These are phyloP conservation scores for Alternaria hordeiaustralica DNA, from an alignment of 2,329 filamentous ascomycete species.

Conservation along the genomic window DNA sequence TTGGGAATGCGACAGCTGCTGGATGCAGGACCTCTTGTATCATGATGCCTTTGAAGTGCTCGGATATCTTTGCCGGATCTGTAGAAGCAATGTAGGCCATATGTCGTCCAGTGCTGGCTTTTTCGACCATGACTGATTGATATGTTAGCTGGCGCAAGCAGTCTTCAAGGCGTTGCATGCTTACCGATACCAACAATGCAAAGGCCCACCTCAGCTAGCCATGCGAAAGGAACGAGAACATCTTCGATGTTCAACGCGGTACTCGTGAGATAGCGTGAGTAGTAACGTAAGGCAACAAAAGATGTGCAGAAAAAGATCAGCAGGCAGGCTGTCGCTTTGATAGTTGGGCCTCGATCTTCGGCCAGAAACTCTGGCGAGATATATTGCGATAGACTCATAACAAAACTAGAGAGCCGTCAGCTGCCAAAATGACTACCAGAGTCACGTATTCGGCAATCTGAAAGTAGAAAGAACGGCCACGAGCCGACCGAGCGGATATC, in stretches of 20 bases:
- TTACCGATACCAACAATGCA: constrained; percentile 30
- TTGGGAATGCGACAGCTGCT: constrained; percentile 36
- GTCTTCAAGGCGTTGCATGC: constrained; percentile 13
- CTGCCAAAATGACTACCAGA: constrained; percentile 18
- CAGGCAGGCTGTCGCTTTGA: constrained; percentile 22
- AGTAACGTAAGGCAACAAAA: constrained; percentile 31
- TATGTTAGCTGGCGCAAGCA: background rate
- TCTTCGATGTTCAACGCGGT: constrained; percentile 27
- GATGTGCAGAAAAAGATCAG: constrained; percentile 26
- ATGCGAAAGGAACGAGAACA: constrained; percentile 30
- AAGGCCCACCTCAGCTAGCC: constrained; percentile 27
- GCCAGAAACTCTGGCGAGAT: constrained; percentile 17
- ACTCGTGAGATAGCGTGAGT: constrained; percentile 25
- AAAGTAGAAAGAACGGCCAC: background rate
- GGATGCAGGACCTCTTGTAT: constrained; percentile 33
- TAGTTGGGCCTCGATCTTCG: constrained; percentile 20
- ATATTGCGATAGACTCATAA: background rate
- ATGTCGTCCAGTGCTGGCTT: constrained; percentile 33
- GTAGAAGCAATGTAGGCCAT: constrained; percentile 18
- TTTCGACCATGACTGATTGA: constrained; percentile 30
- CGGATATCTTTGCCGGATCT: constrained; percentile 20
- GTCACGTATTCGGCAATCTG: constrained; percentile 5
- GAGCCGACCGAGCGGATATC: background rate
- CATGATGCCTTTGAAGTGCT: constrained; percentile 34
- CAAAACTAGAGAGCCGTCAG: background rate